Evolutionary conservation across 2,329 filamentous ascomycete genomes (phyloP), one percentile per base, ranked within the genome.

Genomic region (Verticillium longisporum): DNA sequence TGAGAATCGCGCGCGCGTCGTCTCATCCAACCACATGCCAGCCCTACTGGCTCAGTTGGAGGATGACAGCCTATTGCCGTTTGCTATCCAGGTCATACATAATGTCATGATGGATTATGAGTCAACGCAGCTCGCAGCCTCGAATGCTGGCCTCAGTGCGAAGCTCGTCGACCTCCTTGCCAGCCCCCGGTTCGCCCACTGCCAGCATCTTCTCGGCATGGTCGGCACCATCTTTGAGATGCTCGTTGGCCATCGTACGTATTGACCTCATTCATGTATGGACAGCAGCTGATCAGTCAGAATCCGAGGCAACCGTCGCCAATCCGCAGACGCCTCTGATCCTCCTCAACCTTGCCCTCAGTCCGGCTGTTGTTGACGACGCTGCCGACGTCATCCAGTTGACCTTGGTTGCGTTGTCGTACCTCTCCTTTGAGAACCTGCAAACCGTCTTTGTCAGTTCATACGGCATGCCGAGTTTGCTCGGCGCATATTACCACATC

Each of bases 21-120:
- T 87, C 4, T 73, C 78, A 0, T 77, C 78, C 14, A 77, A 77
- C 56, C 76, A 78, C 31, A 68, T 88, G 13, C 67, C 72, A 3
- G 71, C 74, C 36, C 75, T 88, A 60, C 78, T 84, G 36, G 66
- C 72, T 2, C 75, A 83, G 38, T 71, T 88, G 9, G 65, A 72
- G 14, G 71, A 83, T 41, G 78, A 83, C 57, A 70, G 73, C 0
- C 66, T 87, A 18, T 71, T 85, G 7, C 71, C 77, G 0, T 83
- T 84, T 68, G 77, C 78, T 38, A 79, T 88, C 50, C 83, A 84
- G 0, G 86, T 88, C 7, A 72, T 88, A 4, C 86, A 82, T 71
- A 88, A 88, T 67, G 77, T 87, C 56, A 80, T 84, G 60, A 79
- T 88, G 14, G 86, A 88, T 68, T 88, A 86, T 68, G 83, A 83